These are phyloP conservation scores for Globisporangium perplexum DNA, from an alignment of 352 stramenopile genomes.

Conservation along the genomic window DNA sequence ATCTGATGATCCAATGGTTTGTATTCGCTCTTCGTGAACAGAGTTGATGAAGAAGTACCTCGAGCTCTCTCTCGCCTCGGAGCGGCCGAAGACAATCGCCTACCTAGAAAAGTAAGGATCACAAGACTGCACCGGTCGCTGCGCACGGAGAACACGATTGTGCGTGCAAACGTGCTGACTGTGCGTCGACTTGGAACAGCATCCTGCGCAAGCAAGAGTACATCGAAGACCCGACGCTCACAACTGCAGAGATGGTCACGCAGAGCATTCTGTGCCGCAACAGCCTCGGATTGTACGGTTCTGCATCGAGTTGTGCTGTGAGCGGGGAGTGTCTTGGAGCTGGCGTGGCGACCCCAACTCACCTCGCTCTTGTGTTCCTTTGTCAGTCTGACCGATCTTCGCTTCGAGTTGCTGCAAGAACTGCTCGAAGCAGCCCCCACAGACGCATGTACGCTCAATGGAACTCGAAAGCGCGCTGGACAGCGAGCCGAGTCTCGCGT, in stretches of 20 bases:
- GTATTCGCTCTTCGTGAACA: neutral
- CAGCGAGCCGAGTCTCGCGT: neutral
- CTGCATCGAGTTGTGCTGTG: neutral
- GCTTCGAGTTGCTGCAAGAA: conserved; percentile 31
- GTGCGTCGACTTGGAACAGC: conserved; percentile 7
- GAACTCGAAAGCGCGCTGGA: neutral
- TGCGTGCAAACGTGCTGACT: too few relatives aligned
- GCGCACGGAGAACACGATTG: too few relatives aligned
- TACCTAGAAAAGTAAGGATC: conserved; percentile 37
- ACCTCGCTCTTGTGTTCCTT: neutral
- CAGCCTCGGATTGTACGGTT: conserved; percentile 33
- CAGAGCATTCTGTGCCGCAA: conserved; percentile 25
- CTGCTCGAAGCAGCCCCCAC: conserved; percentile 23
- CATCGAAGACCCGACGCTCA: conserved; percentile 31
- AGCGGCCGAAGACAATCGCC: conserved; percentile 24
- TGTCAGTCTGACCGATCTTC: conserved; percentile 35
- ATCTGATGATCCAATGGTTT: neutral
- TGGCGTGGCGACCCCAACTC: too few relatives aligned
- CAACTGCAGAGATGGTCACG: conserved; percentile 23
- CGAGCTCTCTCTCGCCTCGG: conserved; percentile 16
- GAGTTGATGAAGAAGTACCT: conserved; percentile 31
- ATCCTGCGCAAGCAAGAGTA: conserved; percentile 41
- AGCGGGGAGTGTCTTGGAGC: too few relatives aligned
- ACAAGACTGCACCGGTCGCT: too few relatives aligned
- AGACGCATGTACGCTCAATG: conserved; percentile 24